A percentile compares a stretch with the other conserved stretches of the same genome.
Conservation (phyloP, 768 basidiomycete species). For the Brasilioporus rufonigricans region DNA sequence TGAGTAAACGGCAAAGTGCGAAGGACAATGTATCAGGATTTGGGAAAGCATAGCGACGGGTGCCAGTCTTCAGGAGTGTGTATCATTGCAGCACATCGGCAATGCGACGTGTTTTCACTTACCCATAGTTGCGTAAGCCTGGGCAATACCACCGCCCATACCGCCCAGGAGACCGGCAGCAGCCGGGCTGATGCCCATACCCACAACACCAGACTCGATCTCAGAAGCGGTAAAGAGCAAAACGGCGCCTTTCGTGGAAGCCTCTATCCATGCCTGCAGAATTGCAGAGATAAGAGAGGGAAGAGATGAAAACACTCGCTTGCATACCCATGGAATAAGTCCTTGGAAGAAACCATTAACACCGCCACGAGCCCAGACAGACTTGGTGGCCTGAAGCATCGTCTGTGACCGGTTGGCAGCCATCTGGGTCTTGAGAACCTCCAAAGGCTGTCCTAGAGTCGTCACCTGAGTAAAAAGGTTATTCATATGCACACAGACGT, state of each 20-base stretch:
- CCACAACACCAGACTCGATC: constrained; percentile 69
- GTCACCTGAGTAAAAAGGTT: constrained; percentile 66
- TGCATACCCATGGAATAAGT: constrained; percentile 93
- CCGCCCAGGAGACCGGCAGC: constrained; percentile 90
- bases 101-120: constrained; percentile 31
- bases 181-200: constrained; percentile 74
- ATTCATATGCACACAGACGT: neutral
- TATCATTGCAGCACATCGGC: constrained; percentile 15
- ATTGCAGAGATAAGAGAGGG: neutral
- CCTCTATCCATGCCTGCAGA: constrained; percentile 95
- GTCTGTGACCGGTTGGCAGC: constrained; percentile 92
- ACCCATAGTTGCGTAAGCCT: constrained; percentile 99
- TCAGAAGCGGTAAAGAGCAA: constrained; percentile 96
- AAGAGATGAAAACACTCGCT: neutral
- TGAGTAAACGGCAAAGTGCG: constrained; percentile 7
- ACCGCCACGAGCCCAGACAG: constrained; percentile 92
- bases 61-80: constrained; percentile 19
- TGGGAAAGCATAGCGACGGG: constrained; percentile 13
- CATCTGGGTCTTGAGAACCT: constrained; percentile 99
- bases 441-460: constrained; percentile 95
- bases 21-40: constrained; percentile 1
- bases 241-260: constrained; percentile 96
- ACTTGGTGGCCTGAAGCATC: constrained; percentile 81
- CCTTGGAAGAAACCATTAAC: constrained; percentile 93
- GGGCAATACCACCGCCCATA: constrained; percentile 95